These are phyloP conservation scores for Podaxis sp. DNA, from an alignment of 768 basidiomycete species.

Conservation along the genomic window DNA sequence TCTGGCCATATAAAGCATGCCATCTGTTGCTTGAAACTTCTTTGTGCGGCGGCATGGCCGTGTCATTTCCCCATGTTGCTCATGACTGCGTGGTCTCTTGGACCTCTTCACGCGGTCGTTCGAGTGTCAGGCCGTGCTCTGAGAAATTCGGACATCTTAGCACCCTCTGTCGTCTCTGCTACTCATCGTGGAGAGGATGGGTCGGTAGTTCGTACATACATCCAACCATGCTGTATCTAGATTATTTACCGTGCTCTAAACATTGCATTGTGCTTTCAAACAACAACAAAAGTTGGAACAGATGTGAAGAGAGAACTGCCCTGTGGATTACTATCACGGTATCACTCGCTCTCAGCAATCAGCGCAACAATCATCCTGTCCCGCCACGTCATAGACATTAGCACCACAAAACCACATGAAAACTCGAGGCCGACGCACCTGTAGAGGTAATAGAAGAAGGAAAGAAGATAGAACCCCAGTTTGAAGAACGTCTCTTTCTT, in stretches of 20 bases:
- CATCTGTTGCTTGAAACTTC: constrained; percentile 18
- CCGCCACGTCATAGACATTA: constrained; percentile 1
- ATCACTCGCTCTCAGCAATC: constrained; percentile 71
- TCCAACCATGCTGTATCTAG: not conserved
- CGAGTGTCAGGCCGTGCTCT: constrained; percentile 86
- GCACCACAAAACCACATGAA: not conserved
- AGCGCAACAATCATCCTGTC: constrained; percentile 82
- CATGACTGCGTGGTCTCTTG: constrained; percentile 50
- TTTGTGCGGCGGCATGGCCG: constrained; percentile 83
- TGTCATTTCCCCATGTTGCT: constrained; percentile 83
- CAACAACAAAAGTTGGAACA: constrained; percentile 1
- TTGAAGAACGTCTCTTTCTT: constrained; percentile 97
- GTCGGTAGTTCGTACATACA: constrained; percentile 65
- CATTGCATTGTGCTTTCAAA: not conserved
- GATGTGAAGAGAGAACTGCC: not conserved
- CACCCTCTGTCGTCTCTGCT: constrained; percentile 60
- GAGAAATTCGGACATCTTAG: constrained; percentile 78
- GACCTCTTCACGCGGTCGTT: constrained; percentile 56
- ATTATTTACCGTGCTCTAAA: not conserved
- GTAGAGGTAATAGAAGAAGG: constrained; percentile 91
- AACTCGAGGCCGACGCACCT: constrained; percentile 45
- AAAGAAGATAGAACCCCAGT: constrained; percentile 88
- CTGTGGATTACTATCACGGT: not conserved
- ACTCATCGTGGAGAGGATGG: constrained; percentile 51
- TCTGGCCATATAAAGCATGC: constrained; percentile 14